These are phyloP conservation scores for Pelargonium australe DNA, from an alignment of 441 rosid genomes.

Conservation along the genomic window DNA sequence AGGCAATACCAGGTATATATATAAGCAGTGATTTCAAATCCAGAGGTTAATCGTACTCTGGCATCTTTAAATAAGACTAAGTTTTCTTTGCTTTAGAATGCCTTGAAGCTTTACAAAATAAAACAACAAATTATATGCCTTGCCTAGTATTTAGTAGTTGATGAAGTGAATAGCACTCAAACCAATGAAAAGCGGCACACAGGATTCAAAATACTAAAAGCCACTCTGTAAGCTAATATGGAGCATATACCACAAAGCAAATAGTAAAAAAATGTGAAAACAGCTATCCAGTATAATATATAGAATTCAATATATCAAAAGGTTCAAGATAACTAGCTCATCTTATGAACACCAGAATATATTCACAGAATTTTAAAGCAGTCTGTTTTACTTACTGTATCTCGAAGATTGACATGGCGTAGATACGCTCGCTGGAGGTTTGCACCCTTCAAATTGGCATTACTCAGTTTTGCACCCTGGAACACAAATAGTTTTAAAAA, in stretches of 20 bases:
- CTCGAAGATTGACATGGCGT: constrained; percentile 72
- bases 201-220: neutral
- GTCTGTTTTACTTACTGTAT: constrained; percentile 49
- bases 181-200: neutral
- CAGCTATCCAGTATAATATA: neutral
- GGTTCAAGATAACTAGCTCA: neutral
- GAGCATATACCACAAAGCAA: neutral
- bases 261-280: neutral
- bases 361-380: neutral
- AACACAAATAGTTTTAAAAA: constrained; percentile 14
- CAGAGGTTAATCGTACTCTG: too few species aligned
- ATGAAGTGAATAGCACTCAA: neutral
- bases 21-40: too few species aligned
- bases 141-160: neutral
- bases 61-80: too few species aligned
- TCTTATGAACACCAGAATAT: neutral
- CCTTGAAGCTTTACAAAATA: neutral
- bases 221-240: neutral
- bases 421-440: constrained; percentile 87
- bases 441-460: constrained; percentile 81
- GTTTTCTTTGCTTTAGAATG: neutral
- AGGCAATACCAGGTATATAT: too few species aligned
- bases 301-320: neutral
- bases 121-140: neutral
- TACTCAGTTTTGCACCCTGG: constrained; percentile 77